Conservation (phyloP, 768 basidiomycete species). For the Boletus eberwhitei region DNA sequence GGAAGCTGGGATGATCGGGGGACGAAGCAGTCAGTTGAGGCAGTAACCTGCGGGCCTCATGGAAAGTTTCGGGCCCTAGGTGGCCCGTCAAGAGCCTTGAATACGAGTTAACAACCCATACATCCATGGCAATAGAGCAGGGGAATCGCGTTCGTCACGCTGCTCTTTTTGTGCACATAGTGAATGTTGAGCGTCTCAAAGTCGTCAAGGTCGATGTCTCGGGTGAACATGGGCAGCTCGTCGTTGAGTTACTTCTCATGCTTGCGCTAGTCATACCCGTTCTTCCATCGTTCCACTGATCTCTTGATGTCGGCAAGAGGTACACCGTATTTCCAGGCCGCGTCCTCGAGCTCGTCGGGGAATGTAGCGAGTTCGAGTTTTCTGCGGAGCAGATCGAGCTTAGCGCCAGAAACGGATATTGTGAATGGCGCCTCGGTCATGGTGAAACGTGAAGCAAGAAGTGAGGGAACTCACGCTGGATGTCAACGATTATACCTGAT, state of each 20-base stretch:
- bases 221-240: constrained; percentile 53
- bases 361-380: constrained; percentile 49
- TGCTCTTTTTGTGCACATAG: constrained; percentile 55
- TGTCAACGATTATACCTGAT: too few species aligned
- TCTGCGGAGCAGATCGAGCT: constrained; percentile 37
- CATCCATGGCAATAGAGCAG: constrained; percentile 63
- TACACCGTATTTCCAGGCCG: constrained; percentile 48
- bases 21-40: constrained; percentile 45
- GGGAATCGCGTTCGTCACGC: constrained; percentile 44
- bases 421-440: constrained; percentile 44
- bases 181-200: constrained; percentile 52
- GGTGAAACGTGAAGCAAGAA: not conserved
- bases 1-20: constrained; percentile 51
- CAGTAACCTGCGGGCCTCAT: constrained; percentile 54
- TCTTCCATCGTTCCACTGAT: constrained; percentile 47
- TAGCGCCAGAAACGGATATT: constrained; percentile 42
- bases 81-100: not conserved
- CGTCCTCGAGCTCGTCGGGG: constrained; percentile 58
- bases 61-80: constrained; percentile 50
- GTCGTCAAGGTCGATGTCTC: constrained; percentile 46
- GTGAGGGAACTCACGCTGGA: not conserved
- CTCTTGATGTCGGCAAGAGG: constrained; percentile 49
- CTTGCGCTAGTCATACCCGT: constrained; percentile 54
- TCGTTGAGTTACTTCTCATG: constrained; percentile 51
- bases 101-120: constrained; percentile 1